These are phyloP conservation scores for Sugiyamaella neomexicana DNA, from an alignment of 1,139 yeast species.

Conservation along the genomic window DNA sequence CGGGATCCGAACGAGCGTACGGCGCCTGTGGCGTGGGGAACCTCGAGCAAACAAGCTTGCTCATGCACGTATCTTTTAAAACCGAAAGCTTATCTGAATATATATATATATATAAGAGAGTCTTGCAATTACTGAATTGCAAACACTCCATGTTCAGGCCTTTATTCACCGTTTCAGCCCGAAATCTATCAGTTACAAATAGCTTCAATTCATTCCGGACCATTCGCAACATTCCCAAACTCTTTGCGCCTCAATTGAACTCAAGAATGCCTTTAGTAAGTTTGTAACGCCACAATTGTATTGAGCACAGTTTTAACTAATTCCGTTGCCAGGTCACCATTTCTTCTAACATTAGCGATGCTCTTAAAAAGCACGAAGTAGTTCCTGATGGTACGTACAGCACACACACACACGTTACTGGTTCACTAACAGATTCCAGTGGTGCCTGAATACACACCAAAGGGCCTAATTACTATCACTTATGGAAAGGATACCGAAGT, in stretches of 20 bases:
- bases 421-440: conserved; percentile 19
- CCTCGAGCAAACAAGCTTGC: not conserved
- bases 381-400: conserved; percentile 60
- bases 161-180: conserved; percentile 8
- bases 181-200: conserved; percentile 11
- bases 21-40: not conserved
- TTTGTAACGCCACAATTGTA: not conserved
- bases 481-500: conserved; percentile 60
- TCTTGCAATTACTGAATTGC: not conserved
- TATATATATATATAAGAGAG: not conserved
- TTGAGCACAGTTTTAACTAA: not conserved
- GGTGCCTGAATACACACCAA: conserved; percentile 41
- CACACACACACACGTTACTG: too few species aligned
- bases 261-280: conserved; percentile 31
- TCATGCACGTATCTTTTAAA: not conserved
- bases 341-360: conserved; percentile 60
- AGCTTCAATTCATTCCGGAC: conserved; percentile 10
- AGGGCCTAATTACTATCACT: conserved; percentile 46
- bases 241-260: conserved; percentile 5
- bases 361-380: conserved; percentile 59
- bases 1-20: not conserved
- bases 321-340: conserved; percentile 48
- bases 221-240: conserved; percentile 12
- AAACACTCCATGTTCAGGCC: conserved; percentile 12
- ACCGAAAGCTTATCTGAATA: not conserved